Evolutionary conservation across 176 grass and related monocot genomes (phyloP), one percentile per base, ranked within the genome.

Genomic region (Eremochloa ophiuroides): DNA sequence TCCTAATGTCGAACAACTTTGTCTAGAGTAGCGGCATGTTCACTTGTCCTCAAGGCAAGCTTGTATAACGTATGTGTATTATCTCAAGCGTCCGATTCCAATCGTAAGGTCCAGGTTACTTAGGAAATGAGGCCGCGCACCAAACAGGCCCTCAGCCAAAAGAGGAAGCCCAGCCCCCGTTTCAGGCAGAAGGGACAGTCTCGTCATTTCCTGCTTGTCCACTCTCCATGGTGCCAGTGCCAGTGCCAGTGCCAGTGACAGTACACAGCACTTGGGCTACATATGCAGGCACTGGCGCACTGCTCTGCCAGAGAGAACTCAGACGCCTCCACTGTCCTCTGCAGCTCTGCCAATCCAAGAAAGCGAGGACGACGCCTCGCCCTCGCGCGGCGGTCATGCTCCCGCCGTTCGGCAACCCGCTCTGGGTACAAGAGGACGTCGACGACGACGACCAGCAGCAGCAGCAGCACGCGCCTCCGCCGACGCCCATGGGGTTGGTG

Each of bases 401-500:
- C 5, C 89, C 91, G 30, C 88, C 83, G 84, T 86, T 89, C 18
- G 82, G 75, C 60, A 87, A 73, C 71, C 56, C 85, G 37, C 80
- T 91, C 46, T 95, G 97, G 97, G 79, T 90, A 47, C 82, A 82
- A 14, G 90, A 93, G 28, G 89, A 79, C 72, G 78, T 26, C 68
- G 68, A 42, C 43, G 37, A 48, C n/a, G n/a, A n/a, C n/a, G n/a
- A n/a, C n/a, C n/a, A n/a, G n/a, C 55, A 79, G 20, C 61, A 79
- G 61, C 76, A 79, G 62, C 77, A 66, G 62, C 31, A 82, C 40
- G 79, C 81, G 40, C 39, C 64, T 62, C 44, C 74, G 88, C n/a
- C 78, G 59, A 38, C 61, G 33, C 43, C 58, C 27, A 76, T 81
- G 82, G 76, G 27, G 77, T 6, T 82, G 25, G 55, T 51, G 66